phyloP scores from a whole-genome alignment of 768 basidiomycete species.

The Naganishia randhawae region DNA sequence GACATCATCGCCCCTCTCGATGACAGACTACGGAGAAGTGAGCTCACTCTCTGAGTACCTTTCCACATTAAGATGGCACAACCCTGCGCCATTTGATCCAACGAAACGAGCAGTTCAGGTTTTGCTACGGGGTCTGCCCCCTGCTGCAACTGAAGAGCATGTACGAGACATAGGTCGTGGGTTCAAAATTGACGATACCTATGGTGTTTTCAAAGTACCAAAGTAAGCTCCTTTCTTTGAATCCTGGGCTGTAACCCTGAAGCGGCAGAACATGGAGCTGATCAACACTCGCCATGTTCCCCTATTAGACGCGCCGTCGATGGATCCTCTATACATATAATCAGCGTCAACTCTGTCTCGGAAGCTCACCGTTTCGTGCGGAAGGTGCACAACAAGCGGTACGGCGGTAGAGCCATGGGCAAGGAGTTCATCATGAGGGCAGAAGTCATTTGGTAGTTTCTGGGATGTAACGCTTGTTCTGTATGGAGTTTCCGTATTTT shows the following conservation, averaged over 20 bases:
- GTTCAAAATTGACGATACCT: conserved; percentile 18
- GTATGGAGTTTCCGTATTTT: background rate
- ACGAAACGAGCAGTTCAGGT: conserved; percentile 7
- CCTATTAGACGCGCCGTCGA: background rate
- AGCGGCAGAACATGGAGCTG: background rate
- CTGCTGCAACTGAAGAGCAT: background rate
- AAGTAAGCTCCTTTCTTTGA: background rate
- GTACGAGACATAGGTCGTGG: background rate
- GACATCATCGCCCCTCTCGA: background rate
- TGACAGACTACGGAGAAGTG: background rate
- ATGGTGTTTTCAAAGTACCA: conserved; percentile 4
- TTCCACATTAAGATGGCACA: background rate
- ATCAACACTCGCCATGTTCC: background rate
- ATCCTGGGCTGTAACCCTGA: background rate
- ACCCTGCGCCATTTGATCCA: conserved; percentile 11
- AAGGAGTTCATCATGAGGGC: conserved; percentile 13
- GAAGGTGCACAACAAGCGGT: conserved; percentile 1
- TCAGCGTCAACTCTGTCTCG: background rate
- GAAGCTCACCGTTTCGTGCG: conserved; percentile 21
- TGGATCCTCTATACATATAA: background rate
- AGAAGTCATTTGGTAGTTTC: conserved; percentile 12
- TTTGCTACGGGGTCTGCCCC: background rate
- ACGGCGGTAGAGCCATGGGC: background rate
- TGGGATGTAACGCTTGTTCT: background rate
- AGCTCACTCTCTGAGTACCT: background rate